Evolutionary conservation across 2,329 filamentous ascomycete genomes (phyloP), one percentile per base, ranked within the genome.

Genomic region (Penicillium hordei): DNA sequence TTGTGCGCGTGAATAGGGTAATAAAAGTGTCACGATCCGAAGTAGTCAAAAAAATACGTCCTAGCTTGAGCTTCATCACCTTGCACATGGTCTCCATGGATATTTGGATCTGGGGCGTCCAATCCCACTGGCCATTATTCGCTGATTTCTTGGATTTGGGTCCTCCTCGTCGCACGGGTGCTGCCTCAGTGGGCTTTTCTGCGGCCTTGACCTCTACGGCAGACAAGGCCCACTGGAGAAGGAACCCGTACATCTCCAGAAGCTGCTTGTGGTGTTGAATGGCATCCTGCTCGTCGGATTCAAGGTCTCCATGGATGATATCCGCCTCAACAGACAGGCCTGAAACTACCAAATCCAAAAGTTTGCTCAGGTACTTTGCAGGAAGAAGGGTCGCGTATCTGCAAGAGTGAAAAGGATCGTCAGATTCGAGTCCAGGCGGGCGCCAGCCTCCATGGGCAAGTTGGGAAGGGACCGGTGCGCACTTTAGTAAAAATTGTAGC

Each of bases 1-100:
- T 90, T 1, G 94, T 93, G 39, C 94, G 85, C 0, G 94, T 97
- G 66, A 99, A 89, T 0, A 99, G 82, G 53, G 90, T 87, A 60
- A 99, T 89, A 68, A 99, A 97, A 0, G 92, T 97, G 71, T 99
- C 94, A 60, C 93, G 86, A 76, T 99, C 94, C 48, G 93, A 96
- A 0, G 94, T 99, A 0, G 94, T 99, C 60, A 97, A 77, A 71
- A 99, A 99, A 60, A 99, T 93, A 71, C 91, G 92, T 66, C 89
- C 86, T 49, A 99, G 82, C 78, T 96, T 97, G 71, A 97, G 79
- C 75, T 92, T 95, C 75, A 99, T 82, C 48, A 96, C 92, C 74
- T 96, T 97, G 79, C 91, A 93, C 91, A 99, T 97, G 31, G 88
- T 87, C 68, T 97, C 93, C 60, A 99, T 84, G 1, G 93, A 92